Evolutionary conservation across 139 green algal genomes (phyloP), one percentile per base, ranked within the genome.

Genomic region (Nannochloris sp.): DNA sequence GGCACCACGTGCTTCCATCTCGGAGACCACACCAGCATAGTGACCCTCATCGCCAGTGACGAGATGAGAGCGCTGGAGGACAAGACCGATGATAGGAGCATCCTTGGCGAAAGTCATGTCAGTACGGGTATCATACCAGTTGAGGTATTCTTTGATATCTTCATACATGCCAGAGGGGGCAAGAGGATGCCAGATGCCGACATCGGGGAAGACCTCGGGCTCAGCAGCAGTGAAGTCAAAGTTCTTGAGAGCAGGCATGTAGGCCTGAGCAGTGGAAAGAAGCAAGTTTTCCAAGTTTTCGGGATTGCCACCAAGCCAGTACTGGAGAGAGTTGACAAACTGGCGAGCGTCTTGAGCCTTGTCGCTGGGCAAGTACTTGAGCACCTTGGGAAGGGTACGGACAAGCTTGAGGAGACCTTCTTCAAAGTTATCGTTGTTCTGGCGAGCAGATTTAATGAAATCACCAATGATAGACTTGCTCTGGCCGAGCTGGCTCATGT

Each of bases 261-360:
- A 99, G 4, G 76, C 70, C 65, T 85, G 57, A 29, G 69, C 74
- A 34, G 92, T 89, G 58, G 81, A 95, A 12, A 97, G 78, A 35
- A 99, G 72, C 77, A 99, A 87, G 85, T 97, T 98, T 85, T 98
- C 87, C 64, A 99, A 81, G 81, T 99, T 99, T 25, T 95, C 89
- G 30, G 86, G 73, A 75, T 94, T 96, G 47, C 94, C 94, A 44
- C 94, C 94, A 68, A 97, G 86, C 94, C 94, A 99, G 88, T 99
- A 99, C 85, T 99, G 94, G 57, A 99, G 90, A 36, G 84, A 87
- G 73, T 95, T 85, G 55, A 94, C 90, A 62, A 89, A 95, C 67
- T 89, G 86, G 51, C 87, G 73, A 4, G 85, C 87, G 58, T 94
- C 87, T 67, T 87, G 75, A 9, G 88, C 88, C 79, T 97, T 96